These are phyloP conservation scores for Plasmodium blacklocki DNA, from an alignment of 169 alveolate species.

Conservation along the genomic window DNA sequence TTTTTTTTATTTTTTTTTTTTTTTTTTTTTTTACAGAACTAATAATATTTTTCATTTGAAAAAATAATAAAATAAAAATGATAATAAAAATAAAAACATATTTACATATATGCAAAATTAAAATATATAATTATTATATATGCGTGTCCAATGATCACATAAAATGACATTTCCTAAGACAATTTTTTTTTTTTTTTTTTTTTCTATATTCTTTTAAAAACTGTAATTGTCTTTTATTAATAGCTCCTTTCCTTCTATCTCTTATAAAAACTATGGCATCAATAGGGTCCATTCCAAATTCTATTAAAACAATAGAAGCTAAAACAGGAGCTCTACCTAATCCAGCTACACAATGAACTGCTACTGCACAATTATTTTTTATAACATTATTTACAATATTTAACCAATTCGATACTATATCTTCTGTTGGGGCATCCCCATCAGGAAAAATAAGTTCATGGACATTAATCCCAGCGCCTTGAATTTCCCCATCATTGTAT, in stretches of 20 bases:
- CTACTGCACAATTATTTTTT: constrained; percentile 88
- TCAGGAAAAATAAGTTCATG: constrained; percentile 91
- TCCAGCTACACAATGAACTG: constrained; percentile 96
- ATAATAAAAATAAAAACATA: too few species aligned
- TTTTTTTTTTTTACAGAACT: too few species aligned
- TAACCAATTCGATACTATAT: constrained; percentile 89
- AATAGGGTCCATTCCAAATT: constrained; percentile 91
- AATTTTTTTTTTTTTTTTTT: constrained; percentile 74
- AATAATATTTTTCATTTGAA: too few species aligned
- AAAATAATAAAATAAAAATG: too few species aligned
- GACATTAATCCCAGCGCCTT: constrained; percentile 84
- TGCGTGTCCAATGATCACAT: constrained; percentile 41
- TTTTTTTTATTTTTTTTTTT: too few species aligned
- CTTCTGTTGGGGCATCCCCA: constrained; percentile 93
- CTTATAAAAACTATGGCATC: constrained; percentile 91
- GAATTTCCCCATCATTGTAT: constrained; percentile 85
- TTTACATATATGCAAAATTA: neutral
- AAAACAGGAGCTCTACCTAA: constrained; percentile 95
- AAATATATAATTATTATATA: neutral
- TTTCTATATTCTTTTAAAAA: constrained; percentile 83
- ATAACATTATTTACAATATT: constrained; percentile 84
- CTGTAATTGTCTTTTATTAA: constrained; percentile 86
- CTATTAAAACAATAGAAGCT: constrained; percentile 92
- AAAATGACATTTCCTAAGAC: constrained; percentile 78
- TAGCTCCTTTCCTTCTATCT: constrained; percentile 91